Conservation (phyloP, 2,329 filamentous ascomycete species). For the Pseudonectria buxi region DNA sequence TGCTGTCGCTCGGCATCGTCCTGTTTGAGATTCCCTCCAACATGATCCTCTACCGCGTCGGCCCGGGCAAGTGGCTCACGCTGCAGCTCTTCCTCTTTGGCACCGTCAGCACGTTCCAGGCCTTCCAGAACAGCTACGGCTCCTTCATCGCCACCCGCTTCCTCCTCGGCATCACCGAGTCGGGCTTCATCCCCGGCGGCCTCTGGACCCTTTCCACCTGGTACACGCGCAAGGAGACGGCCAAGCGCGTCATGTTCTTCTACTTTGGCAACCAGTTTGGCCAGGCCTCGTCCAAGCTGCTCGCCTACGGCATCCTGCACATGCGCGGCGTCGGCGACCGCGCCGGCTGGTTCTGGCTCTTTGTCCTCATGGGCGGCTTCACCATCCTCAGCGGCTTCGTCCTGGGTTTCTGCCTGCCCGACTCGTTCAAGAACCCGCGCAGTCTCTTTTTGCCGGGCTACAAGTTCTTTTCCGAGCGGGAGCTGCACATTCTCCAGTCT, state of each 20-base stretch:
- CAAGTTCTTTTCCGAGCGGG: conserved; percentile 31
- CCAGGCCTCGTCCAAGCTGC: conserved; percentile 28
- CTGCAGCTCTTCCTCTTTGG: conserved; percentile 48
- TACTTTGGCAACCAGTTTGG: conserved; percentile 51
- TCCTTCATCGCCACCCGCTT: conserved; percentile 44
- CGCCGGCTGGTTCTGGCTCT: conserved; percentile 53
- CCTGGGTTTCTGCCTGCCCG: conserved; percentile 37
- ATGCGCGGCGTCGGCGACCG: conserved; percentile 41
- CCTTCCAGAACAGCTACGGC: conserved; percentile 41
- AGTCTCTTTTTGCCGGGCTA: conserved; percentile 33
- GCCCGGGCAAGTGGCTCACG: conserved; percentile 46
- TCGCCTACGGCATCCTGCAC: conserved; percentile 42
- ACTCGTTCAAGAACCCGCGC: conserved; percentile 37
- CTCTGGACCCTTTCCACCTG: conserved; percentile 47
- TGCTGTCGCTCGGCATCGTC: conserved; percentile 45
- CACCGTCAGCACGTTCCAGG: conserved; percentile 47
- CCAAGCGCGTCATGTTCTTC: conserved; percentile 46
- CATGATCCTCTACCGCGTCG: conserved; percentile 28
- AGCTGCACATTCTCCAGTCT: conserved; percentile 35
- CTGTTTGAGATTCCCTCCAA: conserved; percentile 35
- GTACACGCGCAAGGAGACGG: conserved; percentile 47
- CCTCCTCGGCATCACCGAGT: conserved; percentile 46
- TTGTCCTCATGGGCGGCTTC: conserved; percentile 45
- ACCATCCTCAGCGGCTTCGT: conserved; percentile 39
- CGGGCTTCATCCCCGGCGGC: conserved; percentile 48